Evolutionary conservation across 169 alveolate species (phyloP).

Genomic region (Plasmodium ovale): DNA sequence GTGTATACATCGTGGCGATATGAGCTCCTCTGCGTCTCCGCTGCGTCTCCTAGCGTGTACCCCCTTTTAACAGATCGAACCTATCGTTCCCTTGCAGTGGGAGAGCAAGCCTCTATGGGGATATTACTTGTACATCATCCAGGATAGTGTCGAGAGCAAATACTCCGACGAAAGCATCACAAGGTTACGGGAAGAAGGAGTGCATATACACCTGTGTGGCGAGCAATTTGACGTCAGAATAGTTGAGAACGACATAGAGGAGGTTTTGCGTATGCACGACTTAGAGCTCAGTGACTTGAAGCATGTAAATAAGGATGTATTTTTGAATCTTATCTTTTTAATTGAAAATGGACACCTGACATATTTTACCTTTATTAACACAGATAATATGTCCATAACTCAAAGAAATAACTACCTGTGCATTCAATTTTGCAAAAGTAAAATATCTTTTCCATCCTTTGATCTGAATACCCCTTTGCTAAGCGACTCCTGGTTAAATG

Average conservation of each 20-base stretch:
- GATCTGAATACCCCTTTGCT: conserved; percentile 36
- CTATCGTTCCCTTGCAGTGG: background rate
- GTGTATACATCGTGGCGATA: too few relatives aligned
- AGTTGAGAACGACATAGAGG: conserved; percentile 36
- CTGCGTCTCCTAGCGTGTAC: background rate
- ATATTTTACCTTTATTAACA: conserved; percentile 43
- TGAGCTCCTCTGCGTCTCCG: too few relatives aligned
- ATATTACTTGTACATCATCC: conserved; percentile 53
- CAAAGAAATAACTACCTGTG: conserved; percentile 54
- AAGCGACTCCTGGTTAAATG: conserved; percentile 66
- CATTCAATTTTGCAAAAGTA: conserved; percentile 29
- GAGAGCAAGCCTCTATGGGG: conserved; percentile 58
- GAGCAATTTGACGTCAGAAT: conserved; percentile 50
- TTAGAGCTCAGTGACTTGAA: conserved; percentile 27
- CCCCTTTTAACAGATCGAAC: background rate
- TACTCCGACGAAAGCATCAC: conserved; percentile 28
- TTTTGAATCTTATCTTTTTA: conserved; percentile 46
- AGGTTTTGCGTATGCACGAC: conserved; percentile 29
- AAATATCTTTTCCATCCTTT: conserved; percentile 60
- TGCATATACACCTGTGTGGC: conserved; percentile 22
- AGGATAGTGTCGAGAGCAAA: conserved; percentile 56
- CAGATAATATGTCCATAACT: conserved; percentile 35
- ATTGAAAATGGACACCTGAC: conserved; percentile 74
- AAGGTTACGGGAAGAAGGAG: conserved; percentile 36
- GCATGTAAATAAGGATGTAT: conserved; percentile 18